Conservation (phyloP, 163 green algal genomes). For the Picocystis sp. region DNA sequence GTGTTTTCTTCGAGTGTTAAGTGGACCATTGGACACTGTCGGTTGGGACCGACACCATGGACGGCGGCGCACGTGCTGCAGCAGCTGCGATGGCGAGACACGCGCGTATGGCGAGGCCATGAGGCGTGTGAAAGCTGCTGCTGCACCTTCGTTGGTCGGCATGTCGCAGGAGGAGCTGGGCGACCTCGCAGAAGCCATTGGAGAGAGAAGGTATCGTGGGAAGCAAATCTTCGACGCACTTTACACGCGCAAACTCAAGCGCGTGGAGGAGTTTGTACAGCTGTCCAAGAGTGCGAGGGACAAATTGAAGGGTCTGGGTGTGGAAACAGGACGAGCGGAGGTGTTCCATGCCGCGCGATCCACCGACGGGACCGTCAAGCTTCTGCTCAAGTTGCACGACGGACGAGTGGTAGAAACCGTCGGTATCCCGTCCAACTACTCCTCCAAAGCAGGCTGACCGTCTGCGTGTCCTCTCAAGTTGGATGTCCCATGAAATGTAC, state of each 20-base stretch:
- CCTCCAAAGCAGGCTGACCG: slow-evolving; percentile 53
- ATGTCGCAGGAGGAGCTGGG: slow-evolving; percentile 32
- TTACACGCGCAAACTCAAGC: slow-evolving; percentile 13
- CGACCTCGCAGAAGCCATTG: slow-evolving; percentile 29
- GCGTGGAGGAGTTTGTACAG: slow-evolving; percentile 16
- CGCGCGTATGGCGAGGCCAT: too few species aligned
- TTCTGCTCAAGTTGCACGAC: slow-evolving; percentile 74
- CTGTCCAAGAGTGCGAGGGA: slow-evolving; percentile 41
- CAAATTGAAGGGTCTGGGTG: slow-evolving; percentile 27
- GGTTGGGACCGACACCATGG: too few species aligned
- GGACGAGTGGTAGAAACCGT: slow-evolving; percentile 64
- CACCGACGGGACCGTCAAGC: slow-evolving; percentile 70
- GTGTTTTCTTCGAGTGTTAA: too few species aligned
- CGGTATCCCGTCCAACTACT: slow-evolving; percentile 21
- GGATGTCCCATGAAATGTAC: slow-evolving; percentile 91
- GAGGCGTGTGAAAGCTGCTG: too few species aligned
- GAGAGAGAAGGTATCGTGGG: slow-evolving; percentile 43
- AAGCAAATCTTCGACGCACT: slow-evolving; percentile 33
- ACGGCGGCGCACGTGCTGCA: too few species aligned
- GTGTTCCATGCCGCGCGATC: slow-evolving; percentile 37
- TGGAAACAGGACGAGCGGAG: slow-evolving; percentile 44
- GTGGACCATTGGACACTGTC: too few species aligned
- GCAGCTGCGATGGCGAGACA: too few species aligned
- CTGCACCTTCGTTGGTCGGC: slow-evolving; percentile 29
- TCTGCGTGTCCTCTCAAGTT: slow-evolving; percentile 89